Conservation (phyloP, 2,329 filamentous ascomycete genomes). For the Apiospora pterosperma region DNA sequence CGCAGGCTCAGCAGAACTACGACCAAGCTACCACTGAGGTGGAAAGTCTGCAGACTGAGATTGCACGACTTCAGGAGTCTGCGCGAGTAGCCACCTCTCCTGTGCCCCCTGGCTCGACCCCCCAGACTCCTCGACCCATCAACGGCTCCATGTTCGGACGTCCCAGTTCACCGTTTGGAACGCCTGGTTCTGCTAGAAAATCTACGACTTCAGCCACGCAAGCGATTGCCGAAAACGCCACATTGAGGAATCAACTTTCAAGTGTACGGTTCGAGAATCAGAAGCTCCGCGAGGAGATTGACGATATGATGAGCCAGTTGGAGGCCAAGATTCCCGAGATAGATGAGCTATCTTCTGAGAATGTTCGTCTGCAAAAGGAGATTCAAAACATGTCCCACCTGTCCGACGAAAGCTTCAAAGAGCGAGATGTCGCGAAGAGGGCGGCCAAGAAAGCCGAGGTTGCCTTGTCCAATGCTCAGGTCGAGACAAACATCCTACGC, state of each 20-base stretch:
- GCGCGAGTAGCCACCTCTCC: slow-evolving; percentile 35
- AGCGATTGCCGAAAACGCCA: slow-evolving; percentile 61
- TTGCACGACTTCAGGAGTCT: slow-evolving; percentile 50
- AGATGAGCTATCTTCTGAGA: slow-evolving; percentile 78
- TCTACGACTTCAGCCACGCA: slow-evolving; percentile 60
- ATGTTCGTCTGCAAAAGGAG: slow-evolving; percentile 75
- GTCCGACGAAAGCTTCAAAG: slow-evolving; percentile 76
- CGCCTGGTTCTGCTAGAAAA: slow-evolving; percentile 52
- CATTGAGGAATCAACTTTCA: slow-evolving; percentile 68
- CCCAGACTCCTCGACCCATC: slow-evolving; percentile 54
- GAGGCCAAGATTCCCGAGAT: slow-evolving; percentile 87
- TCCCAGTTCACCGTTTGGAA: slow-evolving; percentile 59
- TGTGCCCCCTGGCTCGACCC: slow-evolving; percentile 42
- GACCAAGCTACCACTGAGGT: slow-evolving; percentile 45
- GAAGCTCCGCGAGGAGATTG: slow-evolving; percentile 71
- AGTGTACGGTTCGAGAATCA: slow-evolving; percentile 71
- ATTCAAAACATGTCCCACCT: slow-evolving; percentile 82
- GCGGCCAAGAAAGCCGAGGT: slow-evolving; percentile 75
- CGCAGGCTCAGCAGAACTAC: slow-evolving; percentile 48
- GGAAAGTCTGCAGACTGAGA: slow-evolving; percentile 48
- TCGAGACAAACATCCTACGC: slow-evolving; percentile 74
- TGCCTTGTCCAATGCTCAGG: slow-evolving; percentile 59
- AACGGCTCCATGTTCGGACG: slow-evolving; percentile 54
- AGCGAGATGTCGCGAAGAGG: slow-evolving; percentile 75
- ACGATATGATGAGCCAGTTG: slow-evolving; percentile 80